Conservation (phyloP, 768 basidiomycete species). For the Suillus discolor region DNA sequence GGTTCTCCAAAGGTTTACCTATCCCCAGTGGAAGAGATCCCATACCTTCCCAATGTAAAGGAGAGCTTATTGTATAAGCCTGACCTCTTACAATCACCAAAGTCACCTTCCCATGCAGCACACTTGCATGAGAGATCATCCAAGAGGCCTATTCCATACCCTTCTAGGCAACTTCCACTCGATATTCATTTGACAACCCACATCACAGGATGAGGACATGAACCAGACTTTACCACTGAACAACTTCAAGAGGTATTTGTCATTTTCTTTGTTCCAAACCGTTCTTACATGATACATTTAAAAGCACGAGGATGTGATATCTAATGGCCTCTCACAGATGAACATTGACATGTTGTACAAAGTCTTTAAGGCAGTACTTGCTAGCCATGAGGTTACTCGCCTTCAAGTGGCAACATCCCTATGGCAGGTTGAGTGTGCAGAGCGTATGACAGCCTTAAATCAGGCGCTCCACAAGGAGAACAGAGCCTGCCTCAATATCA, state of each 20-base stretch:
- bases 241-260: neutral
- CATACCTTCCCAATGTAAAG: neutral
- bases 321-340: neutral
- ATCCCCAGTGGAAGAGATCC: neutral
- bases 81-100: neutral
- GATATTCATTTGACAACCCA: neutral
- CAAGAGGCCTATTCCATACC: neutral
- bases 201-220: neutral
- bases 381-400: neutral
- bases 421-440: neutral
- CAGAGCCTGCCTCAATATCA: neutral
- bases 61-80: neutral
- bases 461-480: neutral
- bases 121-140: neutral
- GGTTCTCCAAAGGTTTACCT: neutral
- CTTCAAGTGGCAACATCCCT: neutral
- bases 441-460: neutral
- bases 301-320: neutral
- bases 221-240: neutral
- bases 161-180: neutral
- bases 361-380: neutral
- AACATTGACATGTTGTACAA: neutral
- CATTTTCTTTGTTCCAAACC: neutral
- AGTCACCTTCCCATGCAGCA: neutral
- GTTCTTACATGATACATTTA: neutral